Percentiles rank a stretch among this genome's conserved stretches.
Evolutionary conservation across 2,329 filamentous ascomycete species (phyloP).

Genomic region (Diaporthe velutina): DNA sequence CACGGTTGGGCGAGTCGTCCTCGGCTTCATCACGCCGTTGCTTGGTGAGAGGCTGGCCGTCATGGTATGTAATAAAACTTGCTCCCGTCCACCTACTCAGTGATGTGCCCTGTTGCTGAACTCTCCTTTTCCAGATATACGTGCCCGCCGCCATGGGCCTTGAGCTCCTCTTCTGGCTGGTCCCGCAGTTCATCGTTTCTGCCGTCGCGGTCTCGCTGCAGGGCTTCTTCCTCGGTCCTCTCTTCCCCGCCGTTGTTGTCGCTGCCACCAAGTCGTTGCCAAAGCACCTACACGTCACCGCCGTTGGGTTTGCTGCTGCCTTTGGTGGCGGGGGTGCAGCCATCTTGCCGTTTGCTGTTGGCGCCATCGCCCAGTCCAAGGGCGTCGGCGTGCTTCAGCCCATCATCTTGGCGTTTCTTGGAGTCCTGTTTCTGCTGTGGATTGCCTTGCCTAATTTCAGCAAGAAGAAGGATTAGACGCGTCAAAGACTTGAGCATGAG

Average conservation of each 20-base stretch:
- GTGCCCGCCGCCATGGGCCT: slow-evolving; percentile 73
- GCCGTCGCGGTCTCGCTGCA: slow-evolving; percentile 78
- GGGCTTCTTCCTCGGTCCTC: slow-evolving; percentile 83
- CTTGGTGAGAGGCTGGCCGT: slow-evolving; percentile 78
- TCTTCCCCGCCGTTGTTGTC: slow-evolving; percentile 81
- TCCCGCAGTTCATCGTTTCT: slow-evolving; percentile 82
- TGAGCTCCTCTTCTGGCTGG: slow-evolving; percentile 84
- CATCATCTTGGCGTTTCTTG: slow-evolving; percentile 65
- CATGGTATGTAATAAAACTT: slow-evolving; percentile 21
- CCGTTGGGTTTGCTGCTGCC: slow-evolving; percentile 83
- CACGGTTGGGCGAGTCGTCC: slow-evolving; percentile 76
- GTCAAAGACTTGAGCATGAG: slow-evolving; percentile 47
- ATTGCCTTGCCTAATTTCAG: slow-evolving; percentile 56
- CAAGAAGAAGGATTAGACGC: slow-evolving; percentile 53
- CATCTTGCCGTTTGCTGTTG: slow-evolving; percentile 74
- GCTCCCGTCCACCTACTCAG: slow-evolving; percentile 38
- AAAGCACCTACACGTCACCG: slow-evolving; percentile 78
- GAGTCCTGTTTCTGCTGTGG: slow-evolving; percentile 60
- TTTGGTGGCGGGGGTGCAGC: slow-evolving; percentile 81
- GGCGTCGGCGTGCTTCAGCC: slow-evolving; percentile 70
- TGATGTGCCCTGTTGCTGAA: slow-evolving; percentile 27
- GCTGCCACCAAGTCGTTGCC: slow-evolving; percentile 78
- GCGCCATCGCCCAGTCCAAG: slow-evolving; percentile 71
- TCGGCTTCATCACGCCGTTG: slow-evolving; percentile 80
- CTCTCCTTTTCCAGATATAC: slow-evolving; percentile 64